Conservation (phyloP, 768 basidiomycete genomes). For the Strobilomyces confusus region DNA sequence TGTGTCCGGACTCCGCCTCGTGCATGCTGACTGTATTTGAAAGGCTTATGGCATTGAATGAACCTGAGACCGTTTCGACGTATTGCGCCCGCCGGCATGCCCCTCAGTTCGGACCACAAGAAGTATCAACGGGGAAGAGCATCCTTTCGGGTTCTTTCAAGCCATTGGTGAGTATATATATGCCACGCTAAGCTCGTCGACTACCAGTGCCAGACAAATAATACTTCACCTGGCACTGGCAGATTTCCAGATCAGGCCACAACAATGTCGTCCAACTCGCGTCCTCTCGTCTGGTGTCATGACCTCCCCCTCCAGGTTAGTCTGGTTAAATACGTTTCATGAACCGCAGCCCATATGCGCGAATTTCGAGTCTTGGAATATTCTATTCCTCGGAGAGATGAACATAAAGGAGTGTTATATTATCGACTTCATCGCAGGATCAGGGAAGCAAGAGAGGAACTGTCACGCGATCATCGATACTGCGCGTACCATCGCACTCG, state of each 20-base stretch:
- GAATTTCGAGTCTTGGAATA: slow-evolving; percentile 7
- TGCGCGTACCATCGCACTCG: slow-evolving; percentile 10
- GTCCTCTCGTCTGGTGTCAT: slow-evolving; percentile 10
- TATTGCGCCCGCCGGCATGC: background rate
- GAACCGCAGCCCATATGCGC: slow-evolving; percentile 8
- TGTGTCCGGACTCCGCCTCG: slow-evolving; percentile 24
- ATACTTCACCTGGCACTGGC: too few species aligned
- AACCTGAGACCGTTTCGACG: slow-evolving; percentile 1
- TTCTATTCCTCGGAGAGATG: slow-evolving; percentile 24
- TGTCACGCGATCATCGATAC: background rate
- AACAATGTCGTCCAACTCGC: slow-evolving; percentile 3
- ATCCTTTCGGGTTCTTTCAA: background rate
- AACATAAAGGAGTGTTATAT: slow-evolving; percentile 15
- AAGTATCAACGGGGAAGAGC: background rate
- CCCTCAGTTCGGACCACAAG: too few species aligned
- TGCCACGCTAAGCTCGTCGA: background rate
- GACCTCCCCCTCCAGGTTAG: slow-evolving; percentile 13
- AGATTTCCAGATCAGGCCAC: slow-evolving; percentile 20
- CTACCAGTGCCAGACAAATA: background rate
- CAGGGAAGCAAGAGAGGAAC: background rate
- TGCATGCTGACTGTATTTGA: slow-evolving; percentile 14
- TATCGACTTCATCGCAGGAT: slow-evolving; percentile 14
- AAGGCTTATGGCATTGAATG: background rate
- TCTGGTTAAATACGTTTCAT: slow-evolving; percentile 8
- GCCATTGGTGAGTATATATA: slow-evolving; percentile 10